Evolutionary conservation across 345 rosid genomes (phyloP), one percentile per base, ranked within the genome.

Genomic region (Heritiera fomes): DNA sequence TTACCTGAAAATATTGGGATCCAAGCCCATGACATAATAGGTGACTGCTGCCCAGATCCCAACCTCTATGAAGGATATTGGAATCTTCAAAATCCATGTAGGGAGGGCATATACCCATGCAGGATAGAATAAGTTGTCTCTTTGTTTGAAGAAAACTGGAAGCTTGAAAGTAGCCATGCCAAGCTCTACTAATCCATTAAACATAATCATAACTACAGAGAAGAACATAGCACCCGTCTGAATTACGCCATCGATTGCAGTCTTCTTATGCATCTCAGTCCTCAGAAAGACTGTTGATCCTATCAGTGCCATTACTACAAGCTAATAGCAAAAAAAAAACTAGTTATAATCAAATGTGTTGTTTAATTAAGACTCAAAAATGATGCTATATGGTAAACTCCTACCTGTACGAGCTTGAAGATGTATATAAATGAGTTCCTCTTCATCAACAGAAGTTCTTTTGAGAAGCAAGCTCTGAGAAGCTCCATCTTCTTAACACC

Each of bases 61-160:
- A 30, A 88, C 96, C 85, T 92, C 98, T 49, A 85, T 23, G 28
- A 94, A 81, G 43, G 93, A 78, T 64, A 92, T 76, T 14, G 98
- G 97, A 77, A 90, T 88, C 83, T 92, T 89, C 73, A 92, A 83
- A 75, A 94, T 87, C 96, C 98, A 94, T 56, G 90, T 60, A 13
- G 98, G 97, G 63, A 94, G 75, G 78, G 97, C 84, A 84, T 88
- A 92, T 3, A 87, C 87, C 98, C 96, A 92, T 3, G 96, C 74
- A 32, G 98, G 96, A 83, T 82, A 92, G 88, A 92, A 94, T 40
- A 87, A 83, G 49, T 86, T 86, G 71, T 90, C 94, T 77, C 98
- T 85, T 86, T 94, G 97, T 81, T 92, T 94, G 89, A 87, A 94
- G 69, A 92, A 92, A 52, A 92, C 91, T 11, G 97, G 93, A 83